phyloP scores from a whole-genome alignment of 257 asterid genomes.

The Fraxinus anomala region DNA sequence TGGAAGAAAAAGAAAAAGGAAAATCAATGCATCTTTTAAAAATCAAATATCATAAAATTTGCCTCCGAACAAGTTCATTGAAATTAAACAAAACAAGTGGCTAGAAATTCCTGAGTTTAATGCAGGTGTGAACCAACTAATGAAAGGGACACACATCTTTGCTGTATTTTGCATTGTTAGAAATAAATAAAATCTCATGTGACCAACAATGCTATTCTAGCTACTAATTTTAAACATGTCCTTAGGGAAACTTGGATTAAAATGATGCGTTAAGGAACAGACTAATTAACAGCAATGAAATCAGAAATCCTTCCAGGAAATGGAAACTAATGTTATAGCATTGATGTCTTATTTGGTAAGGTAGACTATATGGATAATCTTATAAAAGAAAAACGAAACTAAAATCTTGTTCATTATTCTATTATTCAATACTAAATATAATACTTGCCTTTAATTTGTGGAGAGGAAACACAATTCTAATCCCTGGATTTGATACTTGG shows the following conservation, averaged over 20 bases:
- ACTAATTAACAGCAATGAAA: too few relatives aligned
- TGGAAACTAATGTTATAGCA: too few relatives aligned
- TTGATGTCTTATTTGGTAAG: too few relatives aligned
- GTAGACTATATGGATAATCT: too few relatives aligned
- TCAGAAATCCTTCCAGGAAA: too few relatives aligned
- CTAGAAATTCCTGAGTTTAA: neutral
- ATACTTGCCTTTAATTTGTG: neutral
- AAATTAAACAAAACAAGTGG: neutral
- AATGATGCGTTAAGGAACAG: too few relatives aligned
- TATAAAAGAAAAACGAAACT: neutral
- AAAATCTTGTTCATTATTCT: neutral
- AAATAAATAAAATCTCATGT: neutral
- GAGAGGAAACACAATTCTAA: neutral
- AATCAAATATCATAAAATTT: neutral
- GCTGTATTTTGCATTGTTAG: neutral
- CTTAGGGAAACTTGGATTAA: too few relatives aligned
- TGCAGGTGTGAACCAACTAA: neutral
- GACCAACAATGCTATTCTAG: neutral
- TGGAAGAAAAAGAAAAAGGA: too few relatives aligned
- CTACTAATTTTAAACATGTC: too few relatives aligned
- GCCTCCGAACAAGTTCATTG: neutral
- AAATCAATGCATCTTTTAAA: too few relatives aligned
- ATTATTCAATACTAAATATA: neutral
- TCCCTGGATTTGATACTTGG: neutral
- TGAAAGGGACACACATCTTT: neutral